Base-by-base conservation (phyloP, 2,329 filamentous ascomycete genomes). In the Beauveria asiatica region DNA sequence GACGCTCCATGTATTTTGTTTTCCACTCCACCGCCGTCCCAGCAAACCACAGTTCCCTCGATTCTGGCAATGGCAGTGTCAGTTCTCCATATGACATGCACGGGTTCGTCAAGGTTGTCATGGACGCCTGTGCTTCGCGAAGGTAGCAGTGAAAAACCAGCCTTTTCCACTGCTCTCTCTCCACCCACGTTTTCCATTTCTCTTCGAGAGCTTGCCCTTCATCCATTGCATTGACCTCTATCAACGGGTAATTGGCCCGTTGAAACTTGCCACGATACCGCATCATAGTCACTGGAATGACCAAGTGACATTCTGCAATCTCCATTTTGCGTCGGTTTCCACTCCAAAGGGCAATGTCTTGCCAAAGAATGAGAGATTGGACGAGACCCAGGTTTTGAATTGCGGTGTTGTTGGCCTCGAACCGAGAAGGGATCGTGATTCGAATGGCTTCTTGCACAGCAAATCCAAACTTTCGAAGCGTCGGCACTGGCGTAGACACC, bases 81-180 rank as follows among this genome's bases (percentile, higher is more conserved):
- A 90, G 73, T 66, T 90, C 88, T 0, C 85, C 79, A 66, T 89
- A 90, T 0, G 86, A 87, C 64, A 90, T 83, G 21, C 84, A 74
- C 0, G 86, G 84, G 61, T 82, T 85, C 23, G 81, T 83, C 58
- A 88, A 75, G 4, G 87, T 77, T 1, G 84, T 83, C 74, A 90
- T 86, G 2, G 87, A 88, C 4, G 82, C 78, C 62, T 89, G 84
- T 0, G 84, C 78, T 66, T 90, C 87, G 60, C 85, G 80, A 5
- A 86, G 71, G 64, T 87, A 87, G 16, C 83, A 74, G 67, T 87
- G 84, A 62, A 87, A 85, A 3, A 83, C 82, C 2, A 91, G 80
- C 41, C 81, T 80, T 68, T 89, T 88, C 74, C 83, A 88, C 3
- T 83, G 84, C 67, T 90, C 87, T 62, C 82, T 75, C 51, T 83